Evolutionary conservation across 192 early-diverging fungal species (phyloP).

Genomic region (Allomyces arbusculus): DNA sequence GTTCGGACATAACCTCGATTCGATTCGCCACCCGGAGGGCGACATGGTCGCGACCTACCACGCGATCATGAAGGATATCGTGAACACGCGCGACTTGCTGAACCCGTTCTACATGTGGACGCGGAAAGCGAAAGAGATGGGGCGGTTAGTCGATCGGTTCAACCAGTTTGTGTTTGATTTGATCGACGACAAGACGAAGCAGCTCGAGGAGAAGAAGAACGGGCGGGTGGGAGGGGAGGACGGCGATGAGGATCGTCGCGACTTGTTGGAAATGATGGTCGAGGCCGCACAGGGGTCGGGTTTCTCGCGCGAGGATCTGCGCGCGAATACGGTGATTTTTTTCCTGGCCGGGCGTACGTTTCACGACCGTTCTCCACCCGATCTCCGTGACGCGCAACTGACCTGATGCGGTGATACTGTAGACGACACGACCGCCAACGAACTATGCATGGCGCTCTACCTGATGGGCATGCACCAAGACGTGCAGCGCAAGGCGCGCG

Average conservation of each 20-base stretch:
- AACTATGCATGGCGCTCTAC: background rate
- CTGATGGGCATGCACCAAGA: background rate
- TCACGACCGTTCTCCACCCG: background rate
- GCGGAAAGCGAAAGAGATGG: background rate
- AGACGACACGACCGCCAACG: background rate
- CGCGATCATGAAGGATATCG: background rate
- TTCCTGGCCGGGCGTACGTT: background rate
- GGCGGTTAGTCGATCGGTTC: background rate
- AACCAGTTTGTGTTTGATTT: background rate
- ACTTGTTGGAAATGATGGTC: background rate
- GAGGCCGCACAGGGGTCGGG: background rate
- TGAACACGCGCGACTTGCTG: background rate
- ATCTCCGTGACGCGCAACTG: background rate
- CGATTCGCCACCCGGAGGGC: background rate
- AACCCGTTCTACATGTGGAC: background rate
- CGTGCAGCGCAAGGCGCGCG: constrained; percentile 26
- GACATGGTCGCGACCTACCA: background rate
- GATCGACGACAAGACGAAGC: background rate
- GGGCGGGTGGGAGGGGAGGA: background rate
- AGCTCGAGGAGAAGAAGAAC: background rate
- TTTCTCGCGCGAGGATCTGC: background rate
- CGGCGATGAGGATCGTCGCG: background rate
- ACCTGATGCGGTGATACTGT: background rate
- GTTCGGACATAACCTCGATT: background rate
- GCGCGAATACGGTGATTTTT: background rate